Conservation (phyloP, 73 alveolate species). For the Symbiodinium pilosum region DNA sequence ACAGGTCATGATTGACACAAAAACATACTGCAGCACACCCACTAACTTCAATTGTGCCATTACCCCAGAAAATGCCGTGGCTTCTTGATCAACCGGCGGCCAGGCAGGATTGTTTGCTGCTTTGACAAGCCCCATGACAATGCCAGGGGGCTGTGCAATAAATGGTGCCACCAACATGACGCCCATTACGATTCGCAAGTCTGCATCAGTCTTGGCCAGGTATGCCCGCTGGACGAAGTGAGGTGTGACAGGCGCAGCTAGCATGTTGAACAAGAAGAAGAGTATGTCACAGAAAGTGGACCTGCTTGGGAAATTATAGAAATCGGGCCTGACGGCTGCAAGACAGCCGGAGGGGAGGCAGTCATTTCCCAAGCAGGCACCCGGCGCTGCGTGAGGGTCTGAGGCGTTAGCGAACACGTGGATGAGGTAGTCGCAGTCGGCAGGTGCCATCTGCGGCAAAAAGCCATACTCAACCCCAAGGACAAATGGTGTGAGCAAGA, state of each 20-base stretch:
- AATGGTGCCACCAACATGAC: conserved; percentile 75
- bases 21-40: conserved; percentile 44
- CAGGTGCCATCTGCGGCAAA: conserved; percentile 40
- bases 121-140: conserved; percentile 57
- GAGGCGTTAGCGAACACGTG: conserved; percentile 34
- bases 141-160: conserved; percentile 80
- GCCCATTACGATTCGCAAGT: conserved; percentile 52
- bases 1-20: conserved; percentile 73
- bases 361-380: background rate
- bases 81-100: conserved; percentile 42
- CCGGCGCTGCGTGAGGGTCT: conserved; percentile 11
- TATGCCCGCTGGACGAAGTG: conserved; percentile 65
- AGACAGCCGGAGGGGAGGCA: conserved; percentile 56
- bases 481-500: conserved; percentile 33
- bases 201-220: conserved; percentile 46
- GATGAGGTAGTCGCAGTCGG: conserved; percentile 26
- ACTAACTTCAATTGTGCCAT: conserved; percentile 54
- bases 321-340: conserved; percentile 60
- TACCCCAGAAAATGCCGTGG: conserved; percentile 66
- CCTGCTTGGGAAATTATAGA: conserved; percentile 49
- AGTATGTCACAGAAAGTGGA: conserved; percentile 42
- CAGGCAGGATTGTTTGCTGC: conserved; percentile 42
- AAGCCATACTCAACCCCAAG: conserved; percentile 48
- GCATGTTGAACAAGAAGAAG: conserved; percentile 52
- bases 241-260: conserved; percentile 42